A percentile compares a stretch with the other conserved stretches of the same genome.
Conservation (phyloP, 2,329 filamentous ascomycete genomes). For the Lachnellula willkommii region DNA sequence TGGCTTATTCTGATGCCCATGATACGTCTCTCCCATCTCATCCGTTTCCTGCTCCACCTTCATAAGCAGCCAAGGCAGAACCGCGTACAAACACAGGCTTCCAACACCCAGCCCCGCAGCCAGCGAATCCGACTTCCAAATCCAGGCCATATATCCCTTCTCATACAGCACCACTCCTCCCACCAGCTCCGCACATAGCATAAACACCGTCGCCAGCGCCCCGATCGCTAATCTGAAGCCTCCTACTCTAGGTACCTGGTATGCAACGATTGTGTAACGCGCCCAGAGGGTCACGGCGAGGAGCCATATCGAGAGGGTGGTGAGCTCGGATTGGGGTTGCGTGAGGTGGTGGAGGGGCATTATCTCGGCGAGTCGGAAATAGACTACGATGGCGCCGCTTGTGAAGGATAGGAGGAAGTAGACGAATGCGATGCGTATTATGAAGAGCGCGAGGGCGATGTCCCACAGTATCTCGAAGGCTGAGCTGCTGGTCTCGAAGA, state of each 20-base stretch:
- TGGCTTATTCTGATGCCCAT: constrained; percentile 24
- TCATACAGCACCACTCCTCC: constrained; percentile 17
- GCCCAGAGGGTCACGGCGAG: constrained; percentile 25
- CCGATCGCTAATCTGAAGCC: constrained; percentile 32
- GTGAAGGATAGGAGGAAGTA: constrained; percentile 31
- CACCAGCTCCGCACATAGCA: constrained; percentile 20
- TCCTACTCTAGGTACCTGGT: constrained; percentile 28
- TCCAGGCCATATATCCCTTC: constrained; percentile 18
- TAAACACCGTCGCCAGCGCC: constrained; percentile 21
- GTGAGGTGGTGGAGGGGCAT: constrained; percentile 17
- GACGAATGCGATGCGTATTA: constrained; percentile 30
- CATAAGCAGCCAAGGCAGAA: constrained; percentile 28
- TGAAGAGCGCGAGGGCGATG: constrained; percentile 34
- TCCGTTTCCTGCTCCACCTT: constrained; percentile 28
- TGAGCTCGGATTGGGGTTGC: constrained; percentile 14
- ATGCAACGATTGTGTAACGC: constrained; percentile 23
- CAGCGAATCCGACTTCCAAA: constrained; percentile 15
- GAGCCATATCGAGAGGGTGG: constrained; percentile 14
- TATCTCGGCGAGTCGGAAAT: constrained; percentile 13
- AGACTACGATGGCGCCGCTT: constrained; percentile 17
- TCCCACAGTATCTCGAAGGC: constrained; percentile 37
- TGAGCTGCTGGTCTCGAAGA: constrained; percentile 33
- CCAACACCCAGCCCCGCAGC: constrained; percentile 10
- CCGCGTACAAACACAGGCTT: constrained; percentile 16
- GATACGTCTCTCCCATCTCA: constrained; percentile 24